These are phyloP conservation scores for Fagopyrum tataricum DNA, from an alignment of 148 eudicot genomes.

Conservation along the genomic window DNA sequence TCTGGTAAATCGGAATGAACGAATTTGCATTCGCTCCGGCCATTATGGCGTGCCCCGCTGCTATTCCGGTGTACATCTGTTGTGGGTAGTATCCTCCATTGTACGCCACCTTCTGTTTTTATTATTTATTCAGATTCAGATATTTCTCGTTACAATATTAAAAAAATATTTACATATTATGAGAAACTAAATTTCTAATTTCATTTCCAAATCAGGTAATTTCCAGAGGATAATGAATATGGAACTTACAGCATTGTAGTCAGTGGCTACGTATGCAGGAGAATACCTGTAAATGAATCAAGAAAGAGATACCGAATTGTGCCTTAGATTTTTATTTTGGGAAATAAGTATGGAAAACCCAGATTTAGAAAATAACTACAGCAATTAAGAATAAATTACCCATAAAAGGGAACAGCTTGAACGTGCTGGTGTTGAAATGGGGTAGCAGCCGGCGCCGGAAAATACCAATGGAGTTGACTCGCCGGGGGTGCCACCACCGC, in stretches of 20 bases:
- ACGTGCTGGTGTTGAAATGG: slow-evolving; percentile 50
- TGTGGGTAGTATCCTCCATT: slow-evolving; percentile 7
- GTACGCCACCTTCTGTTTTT: slow-evolving; percentile 13
- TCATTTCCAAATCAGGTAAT: not conserved
- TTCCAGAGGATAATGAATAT: not conserved
- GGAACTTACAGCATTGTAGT: slow-evolving; percentile 63
- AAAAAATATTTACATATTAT: not conserved
- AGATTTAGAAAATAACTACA: not conserved
- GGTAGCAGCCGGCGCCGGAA: slow-evolving; percentile 33
- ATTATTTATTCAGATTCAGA: not conserved
- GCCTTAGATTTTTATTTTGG: not conserved
- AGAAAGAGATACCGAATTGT: not conserved
- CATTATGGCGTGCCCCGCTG: slow-evolving; percentile 1
- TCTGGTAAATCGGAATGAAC: slow-evolving; percentile 19
- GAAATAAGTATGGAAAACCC: not conserved
- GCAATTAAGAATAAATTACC: slow-evolving; percentile 25
- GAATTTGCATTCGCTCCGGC: slow-evolving; percentile 3
- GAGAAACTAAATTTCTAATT: not conserved
- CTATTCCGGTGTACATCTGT: slow-evolving; percentile 7
- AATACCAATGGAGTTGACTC: slow-evolving; percentile 69
- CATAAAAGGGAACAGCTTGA: slow-evolving; percentile 58
- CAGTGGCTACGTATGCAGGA: slow-evolving; percentile 59
- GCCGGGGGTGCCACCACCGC: slow-evolving; percentile 34
- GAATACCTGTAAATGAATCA: slow-evolving; percentile 32
- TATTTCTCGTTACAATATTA: not conserved